Conservation (phyloP, 352 stramenopile species). For the Globisporangium nunn region DNA sequence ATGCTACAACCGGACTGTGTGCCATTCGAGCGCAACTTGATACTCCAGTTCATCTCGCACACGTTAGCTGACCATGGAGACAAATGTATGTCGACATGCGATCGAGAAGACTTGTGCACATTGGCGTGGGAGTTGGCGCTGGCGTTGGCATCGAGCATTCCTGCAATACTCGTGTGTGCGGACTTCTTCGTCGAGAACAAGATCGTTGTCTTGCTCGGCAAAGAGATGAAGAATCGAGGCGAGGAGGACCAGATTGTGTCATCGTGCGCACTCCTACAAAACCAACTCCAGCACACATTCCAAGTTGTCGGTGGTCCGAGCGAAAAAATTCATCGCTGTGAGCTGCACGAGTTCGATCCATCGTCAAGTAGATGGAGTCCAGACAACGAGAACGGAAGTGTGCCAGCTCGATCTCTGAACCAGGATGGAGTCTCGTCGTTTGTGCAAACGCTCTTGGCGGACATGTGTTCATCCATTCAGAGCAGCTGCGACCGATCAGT, state of each 20-base stretch:
- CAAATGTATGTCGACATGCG: slow-evolving; percentile 15
- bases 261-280: slow-evolving; percentile 23
- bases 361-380: neutral
- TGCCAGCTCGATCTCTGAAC: too few relatives aligned
- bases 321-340: slow-evolving; percentile 19
- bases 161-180: slow-evolving; percentile 22
- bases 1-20: neutral
- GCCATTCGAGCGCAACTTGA: neutral
- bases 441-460: slow-evolving; percentile 17
- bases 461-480: slow-evolving; percentile 34
- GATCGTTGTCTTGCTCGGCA: neutral
- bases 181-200: slow-evolving; percentile 4
- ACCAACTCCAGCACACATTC: slow-evolving; percentile 26
- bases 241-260: slow-evolving; percentile 1
- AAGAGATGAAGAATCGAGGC: neutral
- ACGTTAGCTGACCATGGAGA: slow-evolving; percentile 18
- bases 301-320: slow-evolving; percentile 24
- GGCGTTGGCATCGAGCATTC: slow-evolving; percentile 26
- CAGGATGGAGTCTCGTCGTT: slow-evolving; percentile 6
- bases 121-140: slow-evolving; percentile 27
- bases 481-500: slow-evolving; percentile 13
- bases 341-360: slow-evolving; percentile 23
- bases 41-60: slow-evolving; percentile 22
- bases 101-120: slow-evolving; percentile 37
- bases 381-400: neutral